Evolutionary conservation across 1,139 yeast genomes (phyloP).

Genomic region (Yamadazyma diddensiae): DNA sequence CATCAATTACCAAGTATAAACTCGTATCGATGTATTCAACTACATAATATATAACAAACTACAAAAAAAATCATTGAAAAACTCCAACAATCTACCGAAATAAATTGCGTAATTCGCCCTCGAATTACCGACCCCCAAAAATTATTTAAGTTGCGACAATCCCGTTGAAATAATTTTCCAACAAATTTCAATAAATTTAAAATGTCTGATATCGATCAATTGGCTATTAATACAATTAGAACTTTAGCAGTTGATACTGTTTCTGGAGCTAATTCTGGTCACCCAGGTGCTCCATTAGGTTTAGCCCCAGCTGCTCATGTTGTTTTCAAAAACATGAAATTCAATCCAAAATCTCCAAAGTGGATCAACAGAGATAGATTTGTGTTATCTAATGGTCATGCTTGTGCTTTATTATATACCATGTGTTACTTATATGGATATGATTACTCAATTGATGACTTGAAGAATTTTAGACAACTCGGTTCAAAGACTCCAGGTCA

Average conservation of each 20-base stretch:
- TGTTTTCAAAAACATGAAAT: conserved; percentile 76
- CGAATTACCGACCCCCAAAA: conserved; percentile 1
- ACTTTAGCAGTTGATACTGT: conserved; percentile 87
- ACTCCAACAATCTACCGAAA: background rate
- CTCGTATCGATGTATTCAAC: no score
- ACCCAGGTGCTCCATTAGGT: conserved; percentile 99
- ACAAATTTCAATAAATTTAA: conserved; percentile 1
- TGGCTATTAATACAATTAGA: conserved; percentile 88
- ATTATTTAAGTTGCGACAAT: conserved; percentile 1
- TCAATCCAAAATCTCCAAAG: conserved; percentile 86
- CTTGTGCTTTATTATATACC: conserved; percentile 87
- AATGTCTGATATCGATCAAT: conserved; percentile 56
- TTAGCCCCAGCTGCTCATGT: conserved; percentile 76
- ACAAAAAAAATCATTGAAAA: background rate
- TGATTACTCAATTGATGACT: conserved; percentile 78
- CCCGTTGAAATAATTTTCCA: conserved; percentile 1
- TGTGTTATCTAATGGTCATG: conserved; percentile 95
- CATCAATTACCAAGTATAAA: no score
- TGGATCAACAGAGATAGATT: conserved; percentile 97
- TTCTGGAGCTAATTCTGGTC: conserved; percentile 91
- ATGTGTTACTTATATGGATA: conserved; percentile 85
- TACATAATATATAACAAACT: no score
- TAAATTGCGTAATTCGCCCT: background rate
- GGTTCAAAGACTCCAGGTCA: conserved; percentile 96
- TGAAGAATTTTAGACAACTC: conserved; percentile 88